phyloP scores from a whole-genome alignment of 805 yeast species.

The Lipomyces japonicus region DNA sequence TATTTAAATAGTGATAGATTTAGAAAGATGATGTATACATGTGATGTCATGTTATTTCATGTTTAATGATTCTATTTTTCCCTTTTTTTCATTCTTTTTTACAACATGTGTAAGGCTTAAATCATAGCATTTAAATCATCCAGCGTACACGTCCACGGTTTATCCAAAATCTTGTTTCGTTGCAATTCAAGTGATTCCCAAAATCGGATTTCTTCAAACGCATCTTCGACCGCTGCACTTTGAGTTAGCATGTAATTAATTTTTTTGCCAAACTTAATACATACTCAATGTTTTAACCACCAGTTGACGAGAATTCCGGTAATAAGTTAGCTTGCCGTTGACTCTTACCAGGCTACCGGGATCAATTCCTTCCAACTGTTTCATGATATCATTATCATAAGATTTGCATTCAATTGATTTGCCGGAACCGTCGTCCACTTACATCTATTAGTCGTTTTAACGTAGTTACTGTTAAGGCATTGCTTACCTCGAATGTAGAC shows the following conservation, averaged over 20 bases:
- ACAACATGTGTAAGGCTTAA: neutral
- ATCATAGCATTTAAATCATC: constrained; percentile 1
- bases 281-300: neutral
- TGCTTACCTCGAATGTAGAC: neutral
- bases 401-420: neutral
- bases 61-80: neutral
- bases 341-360: constrained; percentile 1
- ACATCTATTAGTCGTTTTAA: neutral
- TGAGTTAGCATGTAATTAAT: too few species aligned
- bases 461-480: neutral
- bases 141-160: constrained; percentile 1
- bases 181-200: neutral
- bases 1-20: too few species aligned
- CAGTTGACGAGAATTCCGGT: neutral
- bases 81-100: neutral
- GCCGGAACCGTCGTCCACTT: constrained; percentile 11
- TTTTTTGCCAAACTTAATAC: neutral
- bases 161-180: neutral
- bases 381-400: neutral
- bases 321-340: neutral
- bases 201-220: neutral
- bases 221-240: neutral
- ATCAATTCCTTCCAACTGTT: neutral
- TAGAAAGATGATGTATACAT: too few species aligned
- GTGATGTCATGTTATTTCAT: too few species aligned